phyloP scores from a whole-genome alignment of 225 moss, liverwort and hornwort species.

The Rhytidiadelphus loreus region DNA sequence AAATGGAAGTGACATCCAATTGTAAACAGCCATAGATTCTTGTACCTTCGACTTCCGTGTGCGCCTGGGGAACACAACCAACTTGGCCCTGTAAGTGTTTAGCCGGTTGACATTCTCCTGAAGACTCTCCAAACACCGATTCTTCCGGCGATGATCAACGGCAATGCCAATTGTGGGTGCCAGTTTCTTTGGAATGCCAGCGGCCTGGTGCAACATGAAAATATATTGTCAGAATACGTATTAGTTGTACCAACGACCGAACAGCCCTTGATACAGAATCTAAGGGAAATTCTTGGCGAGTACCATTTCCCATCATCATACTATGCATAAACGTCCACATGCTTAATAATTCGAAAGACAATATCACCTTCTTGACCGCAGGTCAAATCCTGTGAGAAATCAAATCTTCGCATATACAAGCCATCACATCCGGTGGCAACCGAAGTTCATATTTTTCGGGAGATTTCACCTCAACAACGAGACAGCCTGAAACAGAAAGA shows the following conservation, averaged over 20 bases:
- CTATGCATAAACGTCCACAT: neutral
- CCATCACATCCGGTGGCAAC: neutral
- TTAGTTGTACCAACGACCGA: no score
- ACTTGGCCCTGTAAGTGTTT: conserved; percentile 61
- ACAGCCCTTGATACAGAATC: neutral
- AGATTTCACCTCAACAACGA: neutral
- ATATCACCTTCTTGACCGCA: neutral
- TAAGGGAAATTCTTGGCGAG: neutral
- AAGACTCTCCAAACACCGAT: conserved; percentile 63
- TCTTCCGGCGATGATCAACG: conserved; percentile 75
- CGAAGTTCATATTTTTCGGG: neutral
- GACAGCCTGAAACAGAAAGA: no score
- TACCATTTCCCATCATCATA: neutral
- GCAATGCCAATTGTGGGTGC: conserved; percentile 75
- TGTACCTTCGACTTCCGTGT: conserved; percentile 52
- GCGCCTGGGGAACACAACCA: conserved; percentile 65
- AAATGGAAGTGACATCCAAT: neutral
- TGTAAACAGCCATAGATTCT: neutral
- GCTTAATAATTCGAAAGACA: neutral
- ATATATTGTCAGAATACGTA: neutral
- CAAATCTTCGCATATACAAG: neutral
- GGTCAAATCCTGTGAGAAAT: neutral
- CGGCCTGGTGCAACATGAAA: neutral
- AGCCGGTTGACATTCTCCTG: conserved; percentile 53
- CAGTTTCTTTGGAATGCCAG: conserved; percentile 59